These are phyloP conservation scores for Fusarium burgessii DNA, from an alignment of 2,329 filamentous ascomycete genomes.

Conservation along the genomic window DNA sequence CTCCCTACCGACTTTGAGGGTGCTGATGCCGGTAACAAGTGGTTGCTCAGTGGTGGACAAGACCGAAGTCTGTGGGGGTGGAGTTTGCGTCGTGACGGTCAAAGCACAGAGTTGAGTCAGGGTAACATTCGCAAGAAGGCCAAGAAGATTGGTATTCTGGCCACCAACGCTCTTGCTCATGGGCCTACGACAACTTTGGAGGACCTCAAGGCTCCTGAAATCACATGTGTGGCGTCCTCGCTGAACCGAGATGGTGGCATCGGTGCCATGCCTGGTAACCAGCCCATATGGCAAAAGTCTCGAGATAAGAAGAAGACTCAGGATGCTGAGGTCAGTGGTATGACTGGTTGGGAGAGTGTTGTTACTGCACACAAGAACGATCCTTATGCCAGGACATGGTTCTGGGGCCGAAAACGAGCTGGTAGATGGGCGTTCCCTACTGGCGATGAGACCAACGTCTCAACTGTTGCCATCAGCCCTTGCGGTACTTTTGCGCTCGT, in stretches of 20 bases:
- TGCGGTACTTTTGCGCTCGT: slow-evolving; percentile 95
- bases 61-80: slow-evolving; percentile 97
- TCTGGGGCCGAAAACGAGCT: slow-evolving; percentile 94
- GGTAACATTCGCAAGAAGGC: slow-evolving; percentile 89
- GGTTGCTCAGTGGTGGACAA: slow-evolving; percentile 88
- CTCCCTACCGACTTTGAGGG: slow-evolving; percentile 90
- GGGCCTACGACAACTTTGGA: slow-evolving; percentile 75
- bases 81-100: slow-evolving; percentile 93
- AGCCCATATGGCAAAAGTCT: slow-evolving; percentile 85
- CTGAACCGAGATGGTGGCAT: slow-evolving; percentile 96
- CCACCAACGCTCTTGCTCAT: slow-evolving; percentile 65
- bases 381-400: slow-evolving; percentile 91
- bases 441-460: slow-evolving; percentile 83
- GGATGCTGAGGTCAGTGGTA: slow-evolving; percentile 78
- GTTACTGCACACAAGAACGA: slow-evolving; percentile 93
- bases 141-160: slow-evolving; percentile 84
- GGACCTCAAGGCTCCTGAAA: slow-evolving; percentile 87
- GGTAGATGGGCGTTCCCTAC: slow-evolving; percentile 94
- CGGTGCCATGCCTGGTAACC: slow-evolving; percentile 82
- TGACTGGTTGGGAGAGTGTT: slow-evolving; percentile 97
- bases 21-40: slow-evolving; percentile 89
- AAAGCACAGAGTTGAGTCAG: slow-evolving; percentile 93
- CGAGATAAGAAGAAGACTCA: slow-evolving; percentile 70
- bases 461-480: slow-evolving; percentile 87
- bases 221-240: slow-evolving; percentile 91